phyloP scores from a whole-genome alignment of 2,329 filamentous ascomycete species.

The Fusarium subtropicale region DNA sequence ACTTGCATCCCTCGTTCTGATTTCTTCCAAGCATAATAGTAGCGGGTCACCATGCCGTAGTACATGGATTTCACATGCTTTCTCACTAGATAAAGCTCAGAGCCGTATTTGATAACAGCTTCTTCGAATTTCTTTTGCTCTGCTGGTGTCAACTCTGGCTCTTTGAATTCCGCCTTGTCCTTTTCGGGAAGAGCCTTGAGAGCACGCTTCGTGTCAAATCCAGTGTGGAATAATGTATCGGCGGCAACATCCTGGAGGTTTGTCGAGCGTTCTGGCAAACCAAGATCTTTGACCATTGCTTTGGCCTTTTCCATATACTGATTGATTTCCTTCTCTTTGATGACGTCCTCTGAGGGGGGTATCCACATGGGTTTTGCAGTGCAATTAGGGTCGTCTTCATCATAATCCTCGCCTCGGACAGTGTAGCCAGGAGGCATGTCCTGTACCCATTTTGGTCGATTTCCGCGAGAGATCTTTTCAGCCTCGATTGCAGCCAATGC shows the following conservation, averaged over 20 bases:
- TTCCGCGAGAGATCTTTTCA: constrained; percentile 81
- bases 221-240: constrained; percentile 75
- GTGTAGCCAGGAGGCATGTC: constrained; percentile 91
- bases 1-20: constrained; percentile 85
- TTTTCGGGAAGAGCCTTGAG: constrained; percentile 75
- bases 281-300: constrained; percentile 71
- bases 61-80: constrained; percentile 86
- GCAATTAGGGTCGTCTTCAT: constrained; percentile 76
- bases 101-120: constrained; percentile 88
- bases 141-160: constrained; percentile 80
- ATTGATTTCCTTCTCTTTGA: constrained; percentile 71
- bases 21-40: constrained; percentile 99
- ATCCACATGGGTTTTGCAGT: constrained; percentile 84
- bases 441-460: constrained; percentile 91
- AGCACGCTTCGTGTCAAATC: constrained; percentile 78
- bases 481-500: constrained; percentile 81
- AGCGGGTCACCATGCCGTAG: constrained; percentile 85
- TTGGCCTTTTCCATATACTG: constrained; percentile 80
- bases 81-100: constrained; percentile 85
- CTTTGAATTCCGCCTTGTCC: constrained; percentile 80
- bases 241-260: constrained; percentile 90
- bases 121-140: constrained; percentile 94
- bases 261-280: constrained; percentile 80
- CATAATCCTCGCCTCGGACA: constrained; percentile 81
- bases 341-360: constrained; percentile 70